Evolutionary conservation across 169 alveolate genomes (phyloP).

Genomic region (Plasmodium malariae): DNA sequence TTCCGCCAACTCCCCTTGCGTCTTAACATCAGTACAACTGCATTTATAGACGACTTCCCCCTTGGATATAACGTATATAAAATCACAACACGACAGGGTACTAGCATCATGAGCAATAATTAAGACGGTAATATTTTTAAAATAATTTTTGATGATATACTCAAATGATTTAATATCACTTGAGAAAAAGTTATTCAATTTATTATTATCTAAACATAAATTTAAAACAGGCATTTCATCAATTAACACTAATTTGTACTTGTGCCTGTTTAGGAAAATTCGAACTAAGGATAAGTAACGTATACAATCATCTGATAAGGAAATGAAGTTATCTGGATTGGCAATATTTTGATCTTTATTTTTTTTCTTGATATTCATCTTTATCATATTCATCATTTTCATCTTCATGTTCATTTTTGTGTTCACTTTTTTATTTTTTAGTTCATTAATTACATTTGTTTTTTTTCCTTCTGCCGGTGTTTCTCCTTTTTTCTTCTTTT

Average conservation of each 20-base stretch:
- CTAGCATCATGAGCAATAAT: constrained; percentile 82
- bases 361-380: not conserved
- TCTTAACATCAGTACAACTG: constrained; percentile 32
- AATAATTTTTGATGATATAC: constrained; percentile 74
- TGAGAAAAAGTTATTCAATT: constrained; percentile 23
- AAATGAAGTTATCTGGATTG: constrained; percentile 14
- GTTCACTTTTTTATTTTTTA: constrained; percentile 4
- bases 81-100: constrained; percentile 80
- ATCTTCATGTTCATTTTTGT: not conserved
- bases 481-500: constrained; percentile 9
- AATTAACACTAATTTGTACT: constrained; percentile 82
- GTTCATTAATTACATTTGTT: not conserved
- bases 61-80: constrained; percentile 79
- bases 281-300: constrained; percentile 85
- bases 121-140: constrained; percentile 78
- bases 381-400: not conserved
- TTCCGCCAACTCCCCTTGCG: constrained; percentile 51
- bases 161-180: constrained; percentile 43
- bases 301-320: constrained; percentile 79
- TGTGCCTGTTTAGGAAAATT: constrained; percentile 80
- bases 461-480: not conserved
- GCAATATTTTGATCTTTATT: too few species aligned
- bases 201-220: not conserved
- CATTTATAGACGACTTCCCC: constrained; percentile 78
- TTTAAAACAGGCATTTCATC: constrained; percentile 87